Evolutionary conservation across 805 yeast genomes (phyloP).

Genomic region (Wickerhamomyces rabaulensis): DNA sequence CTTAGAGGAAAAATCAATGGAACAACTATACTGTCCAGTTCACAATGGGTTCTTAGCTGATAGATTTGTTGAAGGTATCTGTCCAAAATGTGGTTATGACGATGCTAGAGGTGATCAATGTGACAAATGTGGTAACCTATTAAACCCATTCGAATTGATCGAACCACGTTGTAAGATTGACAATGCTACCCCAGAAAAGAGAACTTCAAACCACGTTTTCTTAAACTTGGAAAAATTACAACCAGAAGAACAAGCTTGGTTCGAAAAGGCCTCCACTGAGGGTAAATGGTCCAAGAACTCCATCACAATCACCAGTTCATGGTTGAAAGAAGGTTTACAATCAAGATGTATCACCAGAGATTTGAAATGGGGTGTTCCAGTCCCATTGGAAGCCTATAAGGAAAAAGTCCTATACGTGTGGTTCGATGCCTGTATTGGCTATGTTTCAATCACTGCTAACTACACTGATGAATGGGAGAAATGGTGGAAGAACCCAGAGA

Average conservation of each 20-base stretch:
- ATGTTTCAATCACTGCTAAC: slow-evolving; percentile 92
- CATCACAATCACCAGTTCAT: slow-evolving; percentile 79
- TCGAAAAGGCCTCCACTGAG: slow-evolving; percentile 54
- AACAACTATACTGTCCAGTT: slow-evolving; percentile 85
- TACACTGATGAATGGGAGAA: slow-evolving; percentile 74
- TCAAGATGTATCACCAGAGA: slow-evolving; percentile 98
- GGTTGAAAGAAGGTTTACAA: slow-evolving; percentile 90
- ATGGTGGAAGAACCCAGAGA: slow-evolving; percentile 95
- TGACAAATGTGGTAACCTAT: slow-evolving; percentile 87
- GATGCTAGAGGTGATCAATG: slow-evolving; percentile 99
- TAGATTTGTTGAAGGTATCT: slow-evolving; percentile 93
- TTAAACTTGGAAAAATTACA: slow-evolving; percentile 81
- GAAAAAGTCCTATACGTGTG: slow-evolving; percentile 95
- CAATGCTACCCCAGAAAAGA: slow-evolving; percentile 71
- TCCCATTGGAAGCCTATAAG: slow-evolving; percentile 80
- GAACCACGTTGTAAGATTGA: slow-evolving; percentile 96
- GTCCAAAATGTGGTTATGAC: slow-evolving; percentile 91
- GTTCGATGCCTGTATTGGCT: slow-evolving; percentile 98
- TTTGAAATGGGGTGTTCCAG: slow-evolving; percentile 97
- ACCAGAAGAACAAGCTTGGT: slow-evolving; percentile 69
- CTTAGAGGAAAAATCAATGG: slow-evolving; percentile 82
- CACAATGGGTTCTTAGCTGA: slow-evolving; percentile 94
- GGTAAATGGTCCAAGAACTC: slow-evolving; percentile 94
- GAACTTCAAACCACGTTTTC: slow-evolving; percentile 81
- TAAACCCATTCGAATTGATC: slow-evolving; percentile 89